Evolutionary conservation across 78 protist genomes (phyloP), one percentile per base, ranked within the genome.

Genomic region (Dictyostelium purpureum): DNA sequence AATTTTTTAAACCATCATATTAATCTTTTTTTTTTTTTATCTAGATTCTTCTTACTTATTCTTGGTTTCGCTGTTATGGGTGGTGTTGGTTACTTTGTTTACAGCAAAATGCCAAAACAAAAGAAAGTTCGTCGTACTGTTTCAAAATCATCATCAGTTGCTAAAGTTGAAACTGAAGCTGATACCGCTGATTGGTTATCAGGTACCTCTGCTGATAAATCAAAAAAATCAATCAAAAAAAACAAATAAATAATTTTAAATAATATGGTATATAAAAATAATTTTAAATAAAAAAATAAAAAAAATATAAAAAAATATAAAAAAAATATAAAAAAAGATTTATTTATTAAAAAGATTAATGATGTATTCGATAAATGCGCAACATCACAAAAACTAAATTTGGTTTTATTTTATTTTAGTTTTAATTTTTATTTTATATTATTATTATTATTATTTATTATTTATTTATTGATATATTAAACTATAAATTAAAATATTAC

Each of bases 121-220:
- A 70, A 85, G 75, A 85, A 85, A 77, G 16, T 42, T 14, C 52
- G 57, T 49, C 57, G 59, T 73, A 40, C 73, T 35, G 21, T 21
- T 12, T 21, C 43, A 21, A 45, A 9, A 14, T 31, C 21, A 19
- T n/a, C 19, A 6, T 28, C 61, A 42, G 33, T 16, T 19, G 54
- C 40, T 18, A 21, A 24, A 21, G 75, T 67, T 67, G 47, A 38
- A 37, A 49, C 12, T 57, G 43, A 47, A n/a, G 89, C 65, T 66
- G 91, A 85, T 26, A 37, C 38, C 49, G 63, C 67, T 38, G 90
- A 85, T 19, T 85, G 91, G 91, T 85, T 85, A 59, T 49, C n/a
- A 4, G 91, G 81, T 57, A 73, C 91, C 63, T 40, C 82, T 43
- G 91, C 79, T 43, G 38, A 31, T 35, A 19, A 42, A 10, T 43